phyloP scores from a whole-genome alignment of 257 asterid genomes.

The Fraxinus pennsylvanica region DNA sequence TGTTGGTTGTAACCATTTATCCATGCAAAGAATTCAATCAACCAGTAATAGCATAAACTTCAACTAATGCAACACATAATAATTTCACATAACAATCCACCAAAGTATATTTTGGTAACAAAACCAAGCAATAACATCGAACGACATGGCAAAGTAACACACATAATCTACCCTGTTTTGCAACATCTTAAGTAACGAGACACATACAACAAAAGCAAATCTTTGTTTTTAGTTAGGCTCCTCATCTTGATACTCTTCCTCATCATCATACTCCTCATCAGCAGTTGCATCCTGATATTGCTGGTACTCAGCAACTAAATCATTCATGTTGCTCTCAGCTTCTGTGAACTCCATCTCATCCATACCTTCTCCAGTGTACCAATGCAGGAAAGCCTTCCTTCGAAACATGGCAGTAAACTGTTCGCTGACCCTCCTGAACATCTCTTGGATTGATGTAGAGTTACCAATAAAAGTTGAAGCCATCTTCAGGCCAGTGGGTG shows the following conservation, averaged over 20 bases:
- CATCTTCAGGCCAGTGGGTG: conserved; percentile 24
- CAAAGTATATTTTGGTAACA: neutral
- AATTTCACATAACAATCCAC: neutral
- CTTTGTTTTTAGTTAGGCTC: neutral
- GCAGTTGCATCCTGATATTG: conserved; percentile 35
- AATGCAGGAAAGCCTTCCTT: conserved; percentile 14
- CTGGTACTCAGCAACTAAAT: conserved; percentile 30
- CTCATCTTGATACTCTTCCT: neutral
- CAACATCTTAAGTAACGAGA: too few species aligned
- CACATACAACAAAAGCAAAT: neutral
- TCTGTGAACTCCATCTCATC: neutral
- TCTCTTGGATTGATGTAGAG: conserved; percentile 2
- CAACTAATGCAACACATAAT: neutral
- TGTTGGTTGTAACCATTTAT: neutral
- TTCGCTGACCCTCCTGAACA: conserved; percentile 34
- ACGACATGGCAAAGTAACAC: neutral
- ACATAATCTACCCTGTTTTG: neutral
- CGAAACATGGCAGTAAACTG: conserved; percentile 34
- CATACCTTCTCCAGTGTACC: neutral
- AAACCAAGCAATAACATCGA: neutral
- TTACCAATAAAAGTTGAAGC: neutral
- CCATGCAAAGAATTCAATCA: neutral
- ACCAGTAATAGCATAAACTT: neutral
- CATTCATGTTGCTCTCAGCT: conserved; percentile 25
- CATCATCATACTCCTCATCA: conserved; percentile 26